These are phyloP conservation scores for Anacardium occidentale DNA, from an alignment of 345 rosid species.

Conservation along the genomic window DNA sequence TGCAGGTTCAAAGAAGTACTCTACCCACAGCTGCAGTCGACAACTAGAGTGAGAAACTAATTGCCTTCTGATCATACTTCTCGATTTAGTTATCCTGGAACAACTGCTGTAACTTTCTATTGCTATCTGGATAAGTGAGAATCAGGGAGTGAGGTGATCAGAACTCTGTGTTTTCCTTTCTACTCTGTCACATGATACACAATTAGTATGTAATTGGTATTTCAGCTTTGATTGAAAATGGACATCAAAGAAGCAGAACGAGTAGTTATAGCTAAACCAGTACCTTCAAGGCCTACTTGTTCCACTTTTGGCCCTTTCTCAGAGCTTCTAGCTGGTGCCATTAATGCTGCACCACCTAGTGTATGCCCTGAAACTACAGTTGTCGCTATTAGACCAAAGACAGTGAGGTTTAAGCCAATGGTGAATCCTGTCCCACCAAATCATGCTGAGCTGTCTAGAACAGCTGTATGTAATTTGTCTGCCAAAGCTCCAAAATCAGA, in stretches of 20 bases:
- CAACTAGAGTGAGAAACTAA: neutral
- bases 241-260: slow-evolving; percentile 69
- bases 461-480: slow-evolving; percentile 34
- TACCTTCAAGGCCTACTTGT: slow-evolving; percentile 80
- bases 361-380: slow-evolving; percentile 40
- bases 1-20: slow-evolving; percentile 22
- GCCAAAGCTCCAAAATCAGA: slow-evolving; percentile 43
- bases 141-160: neutral
- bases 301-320: slow-evolving; percentile 63
- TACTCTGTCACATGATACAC: slow-evolving; percentile 5
- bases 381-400: slow-evolving; percentile 74
- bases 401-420: slow-evolving; percentile 58
- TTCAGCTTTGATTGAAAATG: slow-evolving; percentile 35
- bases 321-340: slow-evolving; percentile 64
- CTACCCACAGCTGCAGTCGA: neutral
- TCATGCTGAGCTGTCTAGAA: slow-evolving; percentile 47
- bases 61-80: neutral
- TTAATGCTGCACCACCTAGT: slow-evolving; percentile 46
- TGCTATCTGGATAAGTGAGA: slow-evolving; percentile 2
- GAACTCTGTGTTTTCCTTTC: neutral
- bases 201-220: slow-evolving; percentile 7
- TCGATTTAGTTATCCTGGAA: neutral
- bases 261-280: slow-evolving; percentile 70
- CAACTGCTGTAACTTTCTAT: neutral
- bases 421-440: slow-evolving; percentile 33